Evolutionary conservation across 345 rosid genomes (phyloP).

Genomic region (Trapa bicornis): DNA sequence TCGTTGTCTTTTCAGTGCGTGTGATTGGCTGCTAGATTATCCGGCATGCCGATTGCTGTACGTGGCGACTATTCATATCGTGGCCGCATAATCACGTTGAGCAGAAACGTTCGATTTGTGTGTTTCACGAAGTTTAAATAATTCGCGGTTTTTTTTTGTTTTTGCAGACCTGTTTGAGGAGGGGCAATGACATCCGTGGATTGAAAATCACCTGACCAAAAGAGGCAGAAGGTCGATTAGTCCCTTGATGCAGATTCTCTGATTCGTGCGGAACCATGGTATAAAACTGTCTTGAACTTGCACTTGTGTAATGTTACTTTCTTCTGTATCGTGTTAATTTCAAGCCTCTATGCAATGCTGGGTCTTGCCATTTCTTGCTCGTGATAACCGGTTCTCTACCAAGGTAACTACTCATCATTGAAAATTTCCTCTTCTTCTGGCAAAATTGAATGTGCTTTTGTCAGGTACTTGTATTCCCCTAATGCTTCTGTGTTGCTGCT

Average conservation of each 20-base stretch:
- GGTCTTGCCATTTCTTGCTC: slow-evolving; percentile 81
- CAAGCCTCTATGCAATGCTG: slow-evolving; percentile 70
- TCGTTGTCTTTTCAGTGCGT: not conserved
- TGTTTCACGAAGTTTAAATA: not conserved
- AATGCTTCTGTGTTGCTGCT: not conserved
- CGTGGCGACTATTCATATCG: not conserved
- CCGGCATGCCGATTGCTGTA: not conserved
- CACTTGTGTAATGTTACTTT: slow-evolving; percentile 74
- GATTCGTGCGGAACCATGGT: slow-evolving; percentile 69
- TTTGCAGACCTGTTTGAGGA: slow-evolving; percentile 68
- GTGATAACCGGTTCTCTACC: slow-evolving; percentile 45
- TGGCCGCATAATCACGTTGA: not conserved
- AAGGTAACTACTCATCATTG: slow-evolving; percentile 30
- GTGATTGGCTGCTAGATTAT: no score
- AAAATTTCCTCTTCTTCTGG: not conserved
- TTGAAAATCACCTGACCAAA: slow-evolving; percentile 14
- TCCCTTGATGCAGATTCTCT: slow-evolving; percentile 31
- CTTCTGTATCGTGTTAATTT: slow-evolving; percentile 58
- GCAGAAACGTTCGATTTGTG: not conserved
- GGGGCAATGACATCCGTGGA: slow-evolving; percentile 43
- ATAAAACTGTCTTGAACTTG: slow-evolving; percentile 53
- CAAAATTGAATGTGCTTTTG: not conserved
- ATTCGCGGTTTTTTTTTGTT: slow-evolving; percentile 3
- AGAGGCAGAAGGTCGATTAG: slow-evolving; percentile 32
- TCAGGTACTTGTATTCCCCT: not conserved